Evolutionary conservation across 768 basidiomycete genomes (phyloP).

Genomic region (Termitomyces sp.): DNA sequence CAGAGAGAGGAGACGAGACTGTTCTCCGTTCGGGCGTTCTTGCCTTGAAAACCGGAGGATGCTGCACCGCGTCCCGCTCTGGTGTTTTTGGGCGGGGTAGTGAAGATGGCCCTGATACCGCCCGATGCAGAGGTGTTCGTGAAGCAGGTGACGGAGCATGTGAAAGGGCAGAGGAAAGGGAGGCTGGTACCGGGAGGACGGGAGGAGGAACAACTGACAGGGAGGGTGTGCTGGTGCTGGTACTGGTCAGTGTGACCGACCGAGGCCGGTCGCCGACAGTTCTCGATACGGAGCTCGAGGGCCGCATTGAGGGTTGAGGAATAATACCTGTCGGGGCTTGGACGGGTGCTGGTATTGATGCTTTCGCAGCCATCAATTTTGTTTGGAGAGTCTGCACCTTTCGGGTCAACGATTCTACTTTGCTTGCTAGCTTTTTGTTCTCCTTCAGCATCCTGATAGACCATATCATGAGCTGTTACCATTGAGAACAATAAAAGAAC

Average conservation of each 20-base stretch:
- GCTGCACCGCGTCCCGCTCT: conserved; percentile 32
- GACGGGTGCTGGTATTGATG: conserved; percentile 20
- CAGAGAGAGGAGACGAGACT: conserved; percentile 19
- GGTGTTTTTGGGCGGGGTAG: conserved; percentile 50
- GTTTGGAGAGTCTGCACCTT: conserved; percentile 71
- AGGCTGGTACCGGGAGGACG: conserved; percentile 10
- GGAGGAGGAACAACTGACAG: conserved; percentile 8
- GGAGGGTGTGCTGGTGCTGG: conserved; percentile 11
- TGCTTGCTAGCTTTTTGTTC: conserved; percentile 70
- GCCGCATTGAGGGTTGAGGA: conserved; percentile 10
- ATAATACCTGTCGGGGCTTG: conserved; percentile 9
- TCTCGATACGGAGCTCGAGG: conserved; percentile 4
- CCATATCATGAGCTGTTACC: conserved; percentile 3
- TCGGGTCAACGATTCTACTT: conserved; percentile 67
- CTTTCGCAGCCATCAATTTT: conserved; percentile 57
- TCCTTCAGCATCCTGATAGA: conserved; percentile 64
- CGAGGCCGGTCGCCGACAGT: conserved; percentile 20
- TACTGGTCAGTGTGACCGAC: conserved; percentile 24
- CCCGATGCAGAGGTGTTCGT: conserved; percentile 24
- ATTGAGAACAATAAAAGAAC: conserved; percentile 22
- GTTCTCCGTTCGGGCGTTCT: conserved; percentile 44
- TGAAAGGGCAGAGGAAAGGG: conserved; percentile 3
- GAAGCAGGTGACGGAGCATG: conserved; percentile 14
- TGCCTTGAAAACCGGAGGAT: conserved; percentile 44
- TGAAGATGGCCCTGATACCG: conserved; percentile 42